Base-by-base conservation (phyloP, 305 asterid genomes). In the Fraxinus ornus region DNA sequence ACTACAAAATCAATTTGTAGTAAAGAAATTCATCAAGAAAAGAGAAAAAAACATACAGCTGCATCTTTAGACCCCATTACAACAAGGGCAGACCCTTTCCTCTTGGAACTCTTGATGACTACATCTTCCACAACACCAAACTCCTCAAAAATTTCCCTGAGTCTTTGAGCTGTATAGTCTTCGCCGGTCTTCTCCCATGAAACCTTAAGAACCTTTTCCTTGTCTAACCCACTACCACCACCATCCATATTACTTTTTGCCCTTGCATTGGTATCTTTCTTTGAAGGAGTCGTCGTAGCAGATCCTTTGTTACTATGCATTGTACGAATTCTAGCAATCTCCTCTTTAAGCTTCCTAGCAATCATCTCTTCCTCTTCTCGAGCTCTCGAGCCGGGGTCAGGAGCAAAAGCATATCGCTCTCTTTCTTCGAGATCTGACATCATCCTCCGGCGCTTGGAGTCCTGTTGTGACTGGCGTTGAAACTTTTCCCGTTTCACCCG, bases 61-160 rank as follows among this genome's bases (percentile, higher is more conserved):
- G 86, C 93, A 44, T 90, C 97, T 86, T 90, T 91, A 22, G 98
- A 87, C 12, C 86, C 91, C 99, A 95, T 95, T 10, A 89, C 97
- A 37, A 93, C 89, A 82, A 95, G 93, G 30, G 98, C 99, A 15
- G 96, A 94, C 71, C 96, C 91, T 89, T 90, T 94, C 90, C 90
- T 93, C 91, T 90, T 94, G 28, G 90, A 81, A 80, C 97, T 94
- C 86, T 83, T 93, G 76, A 94, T 93, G 28, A 91, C 92, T 15
- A 95, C 97, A 89, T 93, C 98, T 87, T 95, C 96, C 24, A 95
- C 97, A 71, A 17, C 80, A 28, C 99, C 99, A 87, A 95, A 94
- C 80, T 88, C 79, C 76, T 85, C 89, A 76, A 95, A 95, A 55
- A 95, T 79, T 75, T 92, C 95, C 64, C 82, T 85, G 68, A 95